These are phyloP conservation scores for Cicer arietinum DNA, from an alignment of 306 rosid genomes.

Conservation along the genomic window DNA sequence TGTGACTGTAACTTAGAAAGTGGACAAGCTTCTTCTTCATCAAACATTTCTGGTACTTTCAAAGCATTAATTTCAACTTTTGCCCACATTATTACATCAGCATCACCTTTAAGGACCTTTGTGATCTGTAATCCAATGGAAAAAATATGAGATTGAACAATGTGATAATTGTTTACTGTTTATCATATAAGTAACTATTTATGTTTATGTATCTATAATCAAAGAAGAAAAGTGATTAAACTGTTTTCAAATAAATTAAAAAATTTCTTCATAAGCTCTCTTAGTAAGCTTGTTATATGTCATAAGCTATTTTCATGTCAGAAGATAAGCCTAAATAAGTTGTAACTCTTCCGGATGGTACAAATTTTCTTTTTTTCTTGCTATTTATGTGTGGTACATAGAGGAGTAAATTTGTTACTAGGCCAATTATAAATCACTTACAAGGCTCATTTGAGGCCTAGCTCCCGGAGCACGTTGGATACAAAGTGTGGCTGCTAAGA, in stretches of 20 bases:
- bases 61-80: slow-evolving; percentile 64
- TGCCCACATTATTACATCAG: slow-evolving; percentile 78
- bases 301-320: not conserved
- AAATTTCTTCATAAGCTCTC: not conserved
- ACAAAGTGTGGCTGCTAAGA: slow-evolving; percentile 91
- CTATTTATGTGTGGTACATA: not conserved
- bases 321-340: slow-evolving; percentile 6
- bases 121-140: slow-evolving; percentile 61
- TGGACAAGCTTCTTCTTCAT: slow-evolving; percentile 68
- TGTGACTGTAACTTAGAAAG: slow-evolving; percentile 76
- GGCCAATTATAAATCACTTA: slow-evolving; percentile 53
- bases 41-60: slow-evolving; percentile 56
- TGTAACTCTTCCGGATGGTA: not conserved
- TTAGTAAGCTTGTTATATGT: not conserved
- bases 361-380: not conserved
- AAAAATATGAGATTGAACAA: slow-evolving; percentile 25
- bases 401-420: slow-evolving; percentile 24
- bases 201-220: not conserved
- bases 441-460: slow-evolving; percentile 89
- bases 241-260: not conserved
- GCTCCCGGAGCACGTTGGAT: slow-evolving; percentile 83
- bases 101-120: slow-evolving; percentile 86
- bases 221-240: not conserved
- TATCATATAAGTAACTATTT: not conserved
- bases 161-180: not conserved